Evolutionary conservation across 2,329 filamentous ascomycete genomes (phyloP).

Genomic region (Fusarium piperis): DNA sequence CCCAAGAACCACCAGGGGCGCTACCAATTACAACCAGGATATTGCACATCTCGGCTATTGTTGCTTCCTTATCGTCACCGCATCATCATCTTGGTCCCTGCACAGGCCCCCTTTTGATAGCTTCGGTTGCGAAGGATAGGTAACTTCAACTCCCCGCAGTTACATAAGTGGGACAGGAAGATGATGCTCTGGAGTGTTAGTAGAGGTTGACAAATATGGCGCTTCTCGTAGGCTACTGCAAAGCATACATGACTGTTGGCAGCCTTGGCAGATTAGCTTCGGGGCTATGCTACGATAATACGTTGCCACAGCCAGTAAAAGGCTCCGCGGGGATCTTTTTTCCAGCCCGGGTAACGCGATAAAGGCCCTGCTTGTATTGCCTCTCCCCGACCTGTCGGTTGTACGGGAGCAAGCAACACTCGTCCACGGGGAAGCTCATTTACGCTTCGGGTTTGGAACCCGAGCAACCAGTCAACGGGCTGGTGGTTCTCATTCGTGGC

Average conservation of each 20-base stretch:
- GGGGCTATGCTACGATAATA: background rate
- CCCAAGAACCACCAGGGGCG: background rate
- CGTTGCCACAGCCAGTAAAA: background rate
- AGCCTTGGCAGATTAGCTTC: background rate
- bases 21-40: background rate
- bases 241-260: background rate
- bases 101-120: background rate
- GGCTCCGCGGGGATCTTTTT: background rate
- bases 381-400: background rate
- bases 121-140: background rate
- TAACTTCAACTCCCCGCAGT: background rate
- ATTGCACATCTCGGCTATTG: background rate
- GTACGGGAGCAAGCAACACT: no score
- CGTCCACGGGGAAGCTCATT: background rate
- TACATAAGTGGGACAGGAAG: background rate
- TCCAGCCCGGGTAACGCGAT: background rate
- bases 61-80: background rate
- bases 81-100: background rate
- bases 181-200: background rate
- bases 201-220: background rate
- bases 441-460: slow-evolving; percentile 3
- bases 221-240: background rate
- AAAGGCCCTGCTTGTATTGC: background rate
- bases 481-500: background rate
- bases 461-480: background rate